Percentiles rank a stretch among this genome's conserved stretches.
Evolutionary conservation across 495 filamentous ascomycete genomes (phyloP).

Genomic region (Terfezia claveryi): DNA sequence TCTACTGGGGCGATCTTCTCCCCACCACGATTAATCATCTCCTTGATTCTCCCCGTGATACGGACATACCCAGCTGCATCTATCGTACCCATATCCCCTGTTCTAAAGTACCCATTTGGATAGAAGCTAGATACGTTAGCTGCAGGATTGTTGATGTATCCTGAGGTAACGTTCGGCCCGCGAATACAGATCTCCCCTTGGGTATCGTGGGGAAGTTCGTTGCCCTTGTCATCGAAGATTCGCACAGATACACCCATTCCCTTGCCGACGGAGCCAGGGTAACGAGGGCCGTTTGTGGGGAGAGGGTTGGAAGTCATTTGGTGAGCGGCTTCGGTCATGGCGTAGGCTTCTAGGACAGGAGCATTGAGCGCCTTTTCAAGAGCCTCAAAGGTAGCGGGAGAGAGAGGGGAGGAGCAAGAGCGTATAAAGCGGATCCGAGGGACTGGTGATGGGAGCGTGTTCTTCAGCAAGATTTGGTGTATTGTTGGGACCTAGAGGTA

Average conservation of each 20-base stretch:
- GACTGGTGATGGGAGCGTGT: slow-evolving; percentile 36
- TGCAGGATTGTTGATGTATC: slow-evolving; percentile 58
- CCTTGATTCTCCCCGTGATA: slow-evolving; percentile 64
- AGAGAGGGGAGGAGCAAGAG: slow-evolving; percentile 62
- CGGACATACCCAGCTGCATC: slow-evolving; percentile 35
- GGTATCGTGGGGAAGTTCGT: slow-evolving; percentile 34
- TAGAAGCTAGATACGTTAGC: slow-evolving; percentile 53
- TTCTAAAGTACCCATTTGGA: slow-evolving; percentile 51
- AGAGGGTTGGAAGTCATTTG: slow-evolving; percentile 79
- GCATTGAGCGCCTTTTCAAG: slow-evolving; percentile 49
- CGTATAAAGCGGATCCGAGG: slow-evolving; percentile 68
- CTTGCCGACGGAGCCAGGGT: slow-evolving; percentile 57
- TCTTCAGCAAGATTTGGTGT: slow-evolving; percentile 65
- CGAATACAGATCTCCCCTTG: slow-evolving; percentile 64
- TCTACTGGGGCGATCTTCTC: slow-evolving; percentile 74
- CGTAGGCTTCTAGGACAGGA: slow-evolving; percentile 71
- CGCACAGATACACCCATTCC: slow-evolving; percentile 61
- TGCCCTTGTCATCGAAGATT: slow-evolving; percentile 45
- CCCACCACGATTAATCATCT: slow-evolving; percentile 64
- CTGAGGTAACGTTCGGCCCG: slow-evolving; percentile 59
- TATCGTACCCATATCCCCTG: slow-evolving; percentile 59
- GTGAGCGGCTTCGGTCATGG: slow-evolving; percentile 79
- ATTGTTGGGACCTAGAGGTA: slow-evolving; percentile 43
- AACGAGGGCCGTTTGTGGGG: slow-evolving; percentile 38
- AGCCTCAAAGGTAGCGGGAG: slow-evolving; percentile 52